Evolutionary conservation across 192 early-diverging fungal genomes (phyloP), one percentile per base, ranked within the genome.

Genomic region (Backusella luteola): DNA sequence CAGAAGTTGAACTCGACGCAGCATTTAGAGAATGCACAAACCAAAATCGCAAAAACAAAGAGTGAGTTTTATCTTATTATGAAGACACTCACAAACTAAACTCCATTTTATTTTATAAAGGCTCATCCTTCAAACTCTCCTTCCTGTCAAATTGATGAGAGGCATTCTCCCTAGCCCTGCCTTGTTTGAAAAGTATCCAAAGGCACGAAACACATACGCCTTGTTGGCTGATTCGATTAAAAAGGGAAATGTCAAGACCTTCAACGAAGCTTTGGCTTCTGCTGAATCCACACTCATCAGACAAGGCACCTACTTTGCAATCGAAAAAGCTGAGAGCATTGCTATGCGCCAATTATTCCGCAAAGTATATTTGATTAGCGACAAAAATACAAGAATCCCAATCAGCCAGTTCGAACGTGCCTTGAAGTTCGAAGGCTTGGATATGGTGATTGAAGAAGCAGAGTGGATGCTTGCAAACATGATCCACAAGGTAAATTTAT

Each of bases 401-500:
- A 84, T 98, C 34, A 38, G 46, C 0, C 68, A 59, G n/a, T 91
- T 98, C 63, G 81, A 91, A 39, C 71, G 52, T 6, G 97, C 93
- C 11, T 76, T 97, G 41, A 81, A 76, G 9, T 84, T 82, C 84
- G 86, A 89, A 59, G 86, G 93, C 0, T 66, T 89, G 6, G 66
- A 84, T 29, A 75, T 89, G 1, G 90, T 90, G 17, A 66, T 89
- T 39, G 89, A 89, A 15, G 95, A 97, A 69, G 92, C 96, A 6
- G 94, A 94, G 77, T 95, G 96, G 77, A 89, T 94, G 69, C 79
- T 99, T 38, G 96, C 96, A 2, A 93, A 92, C 73, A 91, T 97
- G 92, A 93, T 99, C 52, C 90, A 89, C 80, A 93, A 92, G 85
- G 93, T 93, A 85, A 69, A 73, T 67, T 1, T 12, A 41, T 9